Evolutionary conservation across 192 early-diverging fungal species (phyloP).

Genomic region (Thamnidium elegans): DNA sequence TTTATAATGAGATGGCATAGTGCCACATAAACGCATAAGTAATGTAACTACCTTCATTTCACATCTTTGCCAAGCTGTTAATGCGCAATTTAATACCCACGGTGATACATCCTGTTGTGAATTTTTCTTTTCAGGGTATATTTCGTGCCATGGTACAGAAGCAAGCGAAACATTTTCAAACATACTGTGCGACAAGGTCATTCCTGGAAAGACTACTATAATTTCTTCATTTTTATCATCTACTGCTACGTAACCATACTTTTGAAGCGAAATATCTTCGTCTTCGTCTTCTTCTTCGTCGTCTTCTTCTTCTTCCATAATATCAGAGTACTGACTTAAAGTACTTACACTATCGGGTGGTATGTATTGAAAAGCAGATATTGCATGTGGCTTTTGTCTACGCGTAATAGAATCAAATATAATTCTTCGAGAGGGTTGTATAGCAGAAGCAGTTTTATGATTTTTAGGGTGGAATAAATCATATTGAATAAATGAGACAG

Average conservation of each 20-base stretch:
- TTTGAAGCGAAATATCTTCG: background rate
- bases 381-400: constrained; percentile 7
- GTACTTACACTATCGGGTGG: constrained; percentile 4
- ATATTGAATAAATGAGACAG: constrained; percentile 14
- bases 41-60: constrained; percentile 28
- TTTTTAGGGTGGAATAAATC: background rate
- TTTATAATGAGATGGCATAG: constrained; percentile 22
- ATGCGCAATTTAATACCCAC: constrained; percentile 23
- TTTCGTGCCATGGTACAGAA: constrained; percentile 26
- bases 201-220: constrained; percentile 24
- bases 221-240: constrained; percentile 28
- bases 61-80: constrained; percentile 26
- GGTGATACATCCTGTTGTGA: constrained; percentile 5
- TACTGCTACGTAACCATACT: constrained; percentile 23
- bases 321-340: background rate
- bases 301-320: constrained; percentile 1
- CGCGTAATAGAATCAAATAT: background rate
- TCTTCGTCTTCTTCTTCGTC: background rate
- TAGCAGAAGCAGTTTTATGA: background rate
- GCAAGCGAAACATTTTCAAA: constrained; percentile 21
- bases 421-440: background rate
- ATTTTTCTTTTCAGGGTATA: background rate
- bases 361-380: constrained; percentile 20
- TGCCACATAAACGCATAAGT: constrained; percentile 24
- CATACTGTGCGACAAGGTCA: background rate